phyloP scores from a whole-genome alignment of 2,329 filamentous ascomycete genomes.

The Pseudogymnoascus sp. region DNA sequence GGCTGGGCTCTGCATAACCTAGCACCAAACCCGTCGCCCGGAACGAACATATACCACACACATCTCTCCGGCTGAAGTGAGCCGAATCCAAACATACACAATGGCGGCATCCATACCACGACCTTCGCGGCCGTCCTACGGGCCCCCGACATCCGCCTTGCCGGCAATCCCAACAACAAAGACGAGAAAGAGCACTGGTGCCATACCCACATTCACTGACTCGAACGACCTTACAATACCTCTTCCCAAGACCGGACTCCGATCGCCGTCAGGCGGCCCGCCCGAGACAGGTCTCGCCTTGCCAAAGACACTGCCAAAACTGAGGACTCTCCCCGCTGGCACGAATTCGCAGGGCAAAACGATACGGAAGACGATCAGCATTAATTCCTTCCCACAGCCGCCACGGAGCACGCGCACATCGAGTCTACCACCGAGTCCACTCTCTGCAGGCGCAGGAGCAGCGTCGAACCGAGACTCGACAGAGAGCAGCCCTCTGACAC shows the following conservation, averaged over 20 bases:
- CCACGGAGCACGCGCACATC: conserved; percentile 56
- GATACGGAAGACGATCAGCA: conserved; percentile 82
- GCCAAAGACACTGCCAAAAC: conserved; percentile 47
- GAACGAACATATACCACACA: conserved; percentile 3
- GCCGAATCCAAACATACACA: conserved; percentile 8
- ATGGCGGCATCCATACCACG: conserved; percentile 48
- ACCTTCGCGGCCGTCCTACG: conserved; percentile 60
- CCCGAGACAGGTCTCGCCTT: conserved; percentile 39
- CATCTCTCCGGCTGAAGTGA: background rate
- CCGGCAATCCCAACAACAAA: conserved; percentile 69
- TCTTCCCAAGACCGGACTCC: conserved; percentile 49
- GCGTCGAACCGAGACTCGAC: conserved; percentile 20
- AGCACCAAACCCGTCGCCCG: conserved; percentile 1
- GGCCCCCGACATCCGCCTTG: conserved; percentile 63
- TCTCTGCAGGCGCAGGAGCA: conserved; percentile 39
- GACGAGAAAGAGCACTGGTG: conserved; percentile 59
- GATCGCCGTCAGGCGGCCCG: conserved; percentile 53
- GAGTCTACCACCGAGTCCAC: conserved; percentile 57
- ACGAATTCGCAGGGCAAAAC: conserved; percentile 58
- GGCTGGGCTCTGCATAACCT: conserved; percentile 8
- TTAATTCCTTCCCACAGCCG: conserved; percentile 87
- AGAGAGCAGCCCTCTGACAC: conserved; percentile 20
- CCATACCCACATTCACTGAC: conserved; percentile 33
- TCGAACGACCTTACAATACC: conserved; percentile 10
- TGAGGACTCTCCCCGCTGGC: conserved; percentile 47